phyloP scores from a whole-genome alignment of 371 early-diverging fungal genomes.

The Mucor mucedo region DNA sequence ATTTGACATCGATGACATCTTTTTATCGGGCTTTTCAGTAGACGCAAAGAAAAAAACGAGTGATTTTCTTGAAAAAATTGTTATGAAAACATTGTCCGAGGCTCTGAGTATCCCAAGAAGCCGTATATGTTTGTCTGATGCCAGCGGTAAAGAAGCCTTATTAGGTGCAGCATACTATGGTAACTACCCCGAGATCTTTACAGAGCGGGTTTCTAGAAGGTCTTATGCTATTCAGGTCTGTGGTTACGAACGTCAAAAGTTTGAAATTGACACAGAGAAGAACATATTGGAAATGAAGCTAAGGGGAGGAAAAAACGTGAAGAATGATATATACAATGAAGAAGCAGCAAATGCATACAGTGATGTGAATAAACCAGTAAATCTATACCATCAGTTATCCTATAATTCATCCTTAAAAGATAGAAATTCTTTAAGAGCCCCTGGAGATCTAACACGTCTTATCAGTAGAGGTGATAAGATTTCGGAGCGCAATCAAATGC shows the following conservation, averaged over 20 bases:
- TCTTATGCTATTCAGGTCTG: background rate
- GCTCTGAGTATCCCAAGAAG: no score
- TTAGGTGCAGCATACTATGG: background rate
- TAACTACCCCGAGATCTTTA: background rate
- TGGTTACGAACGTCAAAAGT: background rate
- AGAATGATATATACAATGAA: conserved; percentile 2
- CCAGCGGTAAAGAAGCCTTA: background rate
- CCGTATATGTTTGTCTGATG: background rate
- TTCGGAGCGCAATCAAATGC: background rate
- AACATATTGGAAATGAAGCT: background rate
- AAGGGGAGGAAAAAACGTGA: background rate
- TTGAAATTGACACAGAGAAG: background rate
- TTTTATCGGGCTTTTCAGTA: background rate
- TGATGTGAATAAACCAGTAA: background rate
- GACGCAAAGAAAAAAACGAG: no score
- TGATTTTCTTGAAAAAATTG: no score
- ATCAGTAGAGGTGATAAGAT: background rate
- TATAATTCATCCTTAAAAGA: no score
- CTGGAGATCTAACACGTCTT: background rate
- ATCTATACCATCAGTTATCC: background rate
- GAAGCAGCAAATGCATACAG: background rate
- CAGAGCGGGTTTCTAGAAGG: background rate
- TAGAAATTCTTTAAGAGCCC: background rate
- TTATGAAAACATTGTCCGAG: no score
- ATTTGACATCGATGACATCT: conserved; percentile 9